phyloP scores from a whole-genome alignment of 306 rosid species.

The Casuarina cunninghamiana region DNA sequence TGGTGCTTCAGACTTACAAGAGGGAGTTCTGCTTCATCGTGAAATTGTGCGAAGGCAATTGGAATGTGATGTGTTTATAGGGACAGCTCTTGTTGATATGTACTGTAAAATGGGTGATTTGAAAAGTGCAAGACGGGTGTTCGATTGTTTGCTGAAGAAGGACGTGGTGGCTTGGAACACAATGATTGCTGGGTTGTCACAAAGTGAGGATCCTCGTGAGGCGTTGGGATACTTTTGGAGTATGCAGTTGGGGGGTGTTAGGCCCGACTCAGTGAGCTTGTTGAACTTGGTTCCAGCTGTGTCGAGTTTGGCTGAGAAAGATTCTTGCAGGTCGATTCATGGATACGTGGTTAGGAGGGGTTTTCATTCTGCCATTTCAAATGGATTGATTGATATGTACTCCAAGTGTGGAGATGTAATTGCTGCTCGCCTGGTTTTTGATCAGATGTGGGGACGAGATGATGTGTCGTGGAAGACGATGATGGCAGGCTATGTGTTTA shows the following conservation, averaged over 20 bases:
- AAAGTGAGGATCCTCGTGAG: constrained; percentile 42
- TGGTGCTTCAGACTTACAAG: constrained; percentile 48
- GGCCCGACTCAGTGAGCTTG: constrained; percentile 56
- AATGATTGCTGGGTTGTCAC: constrained; percentile 65
- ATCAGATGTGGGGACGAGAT: constrained; percentile 44
- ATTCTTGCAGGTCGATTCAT: constrained; percentile 59
- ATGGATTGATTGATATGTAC: constrained; percentile 75
- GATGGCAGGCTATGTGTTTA: constrained; percentile 60
- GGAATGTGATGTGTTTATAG: constrained; percentile 57
- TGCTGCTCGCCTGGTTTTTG: constrained; percentile 42
- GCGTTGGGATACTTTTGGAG: constrained; percentile 46
- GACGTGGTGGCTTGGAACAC: constrained; percentile 65
- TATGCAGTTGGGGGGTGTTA: constrained; percentile 46
- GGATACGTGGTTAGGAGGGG: constrained; percentile 55
- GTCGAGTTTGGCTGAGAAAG: constrained; percentile 44
- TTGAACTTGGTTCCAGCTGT: constrained; percentile 72
- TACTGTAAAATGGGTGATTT: constrained; percentile 59
- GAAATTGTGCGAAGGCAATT: constrained; percentile 42
- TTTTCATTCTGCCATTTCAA: constrained; percentile 35
- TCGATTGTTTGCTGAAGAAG: constrained; percentile 54
- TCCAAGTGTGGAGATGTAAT: constrained; percentile 55
- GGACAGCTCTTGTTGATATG: constrained; percentile 64
- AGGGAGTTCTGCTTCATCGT: constrained; percentile 45
- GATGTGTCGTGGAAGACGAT: constrained; percentile 61
- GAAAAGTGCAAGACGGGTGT: constrained; percentile 47